A percentile compares a stretch with the other conserved stretches of the same genome.
phyloP scores from a whole-genome alignment of 176 grass and related monocot species.

The Eragrostis curvula region DNA sequence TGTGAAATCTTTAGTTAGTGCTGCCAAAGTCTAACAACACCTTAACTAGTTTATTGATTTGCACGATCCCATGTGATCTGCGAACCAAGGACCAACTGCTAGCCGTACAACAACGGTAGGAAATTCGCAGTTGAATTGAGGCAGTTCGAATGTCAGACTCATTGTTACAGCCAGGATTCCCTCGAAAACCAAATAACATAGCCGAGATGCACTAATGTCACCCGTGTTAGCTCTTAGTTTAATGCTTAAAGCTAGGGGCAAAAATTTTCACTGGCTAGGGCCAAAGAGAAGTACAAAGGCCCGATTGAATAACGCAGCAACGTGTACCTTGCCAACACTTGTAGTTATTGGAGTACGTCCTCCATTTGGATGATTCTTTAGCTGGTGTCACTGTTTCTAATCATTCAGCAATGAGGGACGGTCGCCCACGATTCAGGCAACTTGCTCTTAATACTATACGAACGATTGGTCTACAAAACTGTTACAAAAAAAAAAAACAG shows the following conservation, averaged over 20 bases:
- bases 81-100: constrained; percentile 9
- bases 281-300: not conserved
- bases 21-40: not conserved
- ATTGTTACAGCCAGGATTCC: not conserved
- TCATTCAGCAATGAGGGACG: constrained; percentile 23
- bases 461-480: not conserved
- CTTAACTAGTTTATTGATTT: not conserved
- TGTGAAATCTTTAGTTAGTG: constrained; percentile 7
- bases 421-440: not conserved
- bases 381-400: not conserved
- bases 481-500: not conserved
- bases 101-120: not conserved
- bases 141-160: constrained; percentile 35
- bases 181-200: not conserved
- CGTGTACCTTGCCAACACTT: no score
- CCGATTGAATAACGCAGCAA: not conserved
- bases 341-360: no score
- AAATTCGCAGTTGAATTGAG: not conserved
- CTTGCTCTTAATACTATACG: not conserved
- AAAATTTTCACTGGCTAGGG: not conserved
- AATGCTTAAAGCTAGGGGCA: not conserved
- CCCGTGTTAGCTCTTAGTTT: not conserved
- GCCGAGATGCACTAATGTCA: no score
- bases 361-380: not conserved
- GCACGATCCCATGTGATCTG: constrained; percentile 22